These are phyloP conservation scores for Linderniella brevidens DNA, from an alignment of 257 asterid species.

Conservation along the genomic window DNA sequence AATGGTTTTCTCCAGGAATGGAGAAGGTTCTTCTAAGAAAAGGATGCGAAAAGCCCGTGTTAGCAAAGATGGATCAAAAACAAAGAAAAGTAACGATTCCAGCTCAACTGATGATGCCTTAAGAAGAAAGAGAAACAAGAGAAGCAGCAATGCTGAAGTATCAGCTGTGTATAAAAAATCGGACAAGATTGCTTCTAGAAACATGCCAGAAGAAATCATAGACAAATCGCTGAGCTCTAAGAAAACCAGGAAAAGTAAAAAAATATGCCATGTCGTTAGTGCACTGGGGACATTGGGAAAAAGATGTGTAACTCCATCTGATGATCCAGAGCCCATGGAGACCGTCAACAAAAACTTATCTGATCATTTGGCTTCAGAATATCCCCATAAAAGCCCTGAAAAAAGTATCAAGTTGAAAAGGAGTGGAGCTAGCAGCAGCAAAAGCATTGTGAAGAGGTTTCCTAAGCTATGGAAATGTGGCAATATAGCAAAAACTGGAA, in stretches of 20 bases:
- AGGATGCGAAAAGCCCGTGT: constrained; percentile 10
- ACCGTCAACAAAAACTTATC: constrained; percentile 7
- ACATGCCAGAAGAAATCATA: constrained; percentile 13
- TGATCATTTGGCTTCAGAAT: constrained; percentile 19
- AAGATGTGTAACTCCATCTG: constrained; percentile 11
- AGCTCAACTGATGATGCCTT: constrained; percentile 2
- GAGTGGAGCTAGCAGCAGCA: constrained; percentile 11
- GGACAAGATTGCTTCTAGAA: constrained; percentile 10
- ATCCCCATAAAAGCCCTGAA: constrained; percentile 12
- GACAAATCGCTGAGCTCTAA: constrained; percentile 9
- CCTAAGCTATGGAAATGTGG: constrained; percentile 10
- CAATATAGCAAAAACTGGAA: constrained; percentile 11
- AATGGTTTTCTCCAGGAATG: constrained; percentile 11
- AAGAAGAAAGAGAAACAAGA: constrained; percentile 23
- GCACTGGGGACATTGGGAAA: constrained; percentile 6
- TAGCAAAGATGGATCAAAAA: constrained; percentile 7
- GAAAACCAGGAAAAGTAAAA: constrained; percentile 14
- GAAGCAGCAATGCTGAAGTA: constrained; percentile 16
- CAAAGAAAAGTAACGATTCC: constrained; percentile 14
- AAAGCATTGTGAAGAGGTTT: constrained; percentile 10
- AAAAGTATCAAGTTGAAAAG: constrained; percentile 13
- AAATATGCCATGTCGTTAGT: constrained; percentile 1
- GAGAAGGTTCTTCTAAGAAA: constrained; percentile 13
- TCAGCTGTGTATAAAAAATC: constrained; percentile 14
- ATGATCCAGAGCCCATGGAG: constrained; percentile 14